These are phyloP conservation scores for Leccinum rimulosum DNA, from an alignment of 768 basidiomycete genomes.

Conservation along the genomic window DNA sequence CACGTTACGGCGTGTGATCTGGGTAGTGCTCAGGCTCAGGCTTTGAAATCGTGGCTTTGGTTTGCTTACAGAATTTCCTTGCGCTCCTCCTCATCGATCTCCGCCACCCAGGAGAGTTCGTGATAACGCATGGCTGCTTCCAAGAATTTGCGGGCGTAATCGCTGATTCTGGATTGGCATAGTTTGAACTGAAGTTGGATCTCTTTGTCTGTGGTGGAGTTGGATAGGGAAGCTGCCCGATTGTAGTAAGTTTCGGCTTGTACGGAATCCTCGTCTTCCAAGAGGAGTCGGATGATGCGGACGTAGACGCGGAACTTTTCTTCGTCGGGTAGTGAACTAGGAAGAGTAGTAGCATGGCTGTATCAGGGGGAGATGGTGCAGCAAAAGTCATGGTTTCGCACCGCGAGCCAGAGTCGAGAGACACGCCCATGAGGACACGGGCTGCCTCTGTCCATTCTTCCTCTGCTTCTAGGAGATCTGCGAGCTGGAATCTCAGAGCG, in stretches of 20 bases:
- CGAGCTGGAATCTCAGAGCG: conserved; percentile 81
- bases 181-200: conserved; percentile 84
- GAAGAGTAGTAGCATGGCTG: too few relatives aligned
- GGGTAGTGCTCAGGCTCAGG: conserved; percentile 10
- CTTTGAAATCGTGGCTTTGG: background rate
- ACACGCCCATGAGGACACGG: conserved; percentile 87
- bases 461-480: conserved; percentile 81
- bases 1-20: conserved; percentile 93
- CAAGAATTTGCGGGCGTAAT: conserved; percentile 87
- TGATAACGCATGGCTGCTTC: conserved; percentile 95
- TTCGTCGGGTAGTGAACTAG: conserved; percentile 66
- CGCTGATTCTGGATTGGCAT: conserved; percentile 91
- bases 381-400: conserved; percentile 30
- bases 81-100: conserved; percentile 93
- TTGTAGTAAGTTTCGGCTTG: conserved; percentile 99
- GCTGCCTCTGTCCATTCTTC: conserved; percentile 96
- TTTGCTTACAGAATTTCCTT: conserved; percentile 78
- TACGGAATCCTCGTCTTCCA: conserved; percentile 96
- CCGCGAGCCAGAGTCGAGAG: conserved; percentile 88
- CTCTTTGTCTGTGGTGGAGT: conserved; percentile 75
- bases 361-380: conserved; percentile 5
- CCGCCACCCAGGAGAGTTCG: conserved; percentile 86
- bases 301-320: conserved; percentile 91
- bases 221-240: conserved; percentile 87
- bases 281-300: conserved; percentile 87